These are phyloP conservation scores for Globisporangium iwayamae DNA, from an alignment of 352 stramenopile genomes.

Conservation along the genomic window DNA sequence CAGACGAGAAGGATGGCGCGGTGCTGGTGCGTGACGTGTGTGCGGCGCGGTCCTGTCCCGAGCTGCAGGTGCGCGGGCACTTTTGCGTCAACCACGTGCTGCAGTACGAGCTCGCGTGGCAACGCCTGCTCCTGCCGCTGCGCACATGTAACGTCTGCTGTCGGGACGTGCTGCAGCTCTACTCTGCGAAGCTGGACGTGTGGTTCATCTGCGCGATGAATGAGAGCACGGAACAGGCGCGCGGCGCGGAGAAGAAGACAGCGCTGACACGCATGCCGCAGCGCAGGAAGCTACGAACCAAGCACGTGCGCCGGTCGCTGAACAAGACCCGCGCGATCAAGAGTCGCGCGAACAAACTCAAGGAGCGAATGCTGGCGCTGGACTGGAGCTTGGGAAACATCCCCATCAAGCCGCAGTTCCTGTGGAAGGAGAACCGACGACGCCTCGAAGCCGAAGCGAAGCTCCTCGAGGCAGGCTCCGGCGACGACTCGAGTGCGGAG, in stretches of 20 bases:
- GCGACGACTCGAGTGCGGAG: slow-evolving; percentile 1
- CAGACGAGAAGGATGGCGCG: slow-evolving; percentile 22
- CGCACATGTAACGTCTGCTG: slow-evolving; percentile 52
- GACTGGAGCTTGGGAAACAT: slow-evolving; percentile 73
- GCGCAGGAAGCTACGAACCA: neutral
- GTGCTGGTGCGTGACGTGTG: slow-evolving; percentile 65
- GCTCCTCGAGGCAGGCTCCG: neutral
- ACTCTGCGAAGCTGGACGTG: slow-evolving; percentile 38
- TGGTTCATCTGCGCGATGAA: slow-evolving; percentile 55
- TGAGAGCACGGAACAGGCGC: slow-evolving; percentile 15
- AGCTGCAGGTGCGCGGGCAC: slow-evolving; percentile 49
- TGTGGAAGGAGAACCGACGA: slow-evolving; percentile 62
- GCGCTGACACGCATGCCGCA: neutral
- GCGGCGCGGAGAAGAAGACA: slow-evolving; percentile 29
- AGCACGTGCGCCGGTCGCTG: neutral
- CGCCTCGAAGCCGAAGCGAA: slow-evolving; percentile 41
- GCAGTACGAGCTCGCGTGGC: slow-evolving; percentile 50
- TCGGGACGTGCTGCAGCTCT: slow-evolving; percentile 42
- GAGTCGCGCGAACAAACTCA: slow-evolving; percentile 30
- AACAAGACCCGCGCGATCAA: slow-evolving; percentile 24
- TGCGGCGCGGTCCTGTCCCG: slow-evolving; percentile 36
- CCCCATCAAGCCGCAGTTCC: slow-evolving; percentile 34
- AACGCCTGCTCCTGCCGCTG: slow-evolving; percentile 35
- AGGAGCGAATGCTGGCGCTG: slow-evolving; percentile 44
- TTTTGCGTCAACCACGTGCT: slow-evolving; percentile 47